Evolutionary conservation across 2,329 filamentous ascomycete species (phyloP), one percentile per base, ranked within the genome.

Genomic region (Thielaviopsis cerberus): DNA sequence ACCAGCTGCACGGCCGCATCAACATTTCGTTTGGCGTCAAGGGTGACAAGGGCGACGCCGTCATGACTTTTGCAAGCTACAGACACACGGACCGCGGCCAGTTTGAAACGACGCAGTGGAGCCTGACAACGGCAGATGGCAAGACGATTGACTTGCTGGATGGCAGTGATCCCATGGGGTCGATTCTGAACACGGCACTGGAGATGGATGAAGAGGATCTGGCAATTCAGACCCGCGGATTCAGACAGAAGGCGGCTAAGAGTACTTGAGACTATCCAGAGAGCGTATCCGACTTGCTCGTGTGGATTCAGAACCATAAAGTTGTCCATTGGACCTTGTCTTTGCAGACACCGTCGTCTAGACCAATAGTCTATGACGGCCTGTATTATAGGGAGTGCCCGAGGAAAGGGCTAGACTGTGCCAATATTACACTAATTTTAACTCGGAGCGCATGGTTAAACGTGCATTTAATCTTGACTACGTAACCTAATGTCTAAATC

Each of bases 81-180:
- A 78, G 92, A 67, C 82, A 78, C 64, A 71, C 70, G 7, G 64
- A 74, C 59, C 78, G 79, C 64, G 75, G 74, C 41, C 71, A 79
- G 74, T 97, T 95, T 70, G 83, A 88, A 73, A 98, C 92, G 37
- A 79, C 83, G 59, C 86, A 90, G 74, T 98, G 91, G 90, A 92
- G 84, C 67, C 73, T 98, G 65, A 81, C 83, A 68, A 81, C 80
- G 62, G 74, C 74, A 55, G 80, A 84, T 63, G 77, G 78, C 48
- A 64, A 63, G 51, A 74, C 71, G 67, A 71, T 96, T 63, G 84
- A 94, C 67, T 71, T 98, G 68, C 75, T 96, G 62, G 81, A 86
- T 64, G 80, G 77, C 4, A 74, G 72, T 60, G 76, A 92, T 74
- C 86, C 87, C 50, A 89, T 92, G 67, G 71, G 69, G 64, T 75